These are phyloP conservation scores for Fusarium compactum DNA, from an alignment of 2,329 filamentous ascomycete species.

Conservation along the genomic window DNA sequence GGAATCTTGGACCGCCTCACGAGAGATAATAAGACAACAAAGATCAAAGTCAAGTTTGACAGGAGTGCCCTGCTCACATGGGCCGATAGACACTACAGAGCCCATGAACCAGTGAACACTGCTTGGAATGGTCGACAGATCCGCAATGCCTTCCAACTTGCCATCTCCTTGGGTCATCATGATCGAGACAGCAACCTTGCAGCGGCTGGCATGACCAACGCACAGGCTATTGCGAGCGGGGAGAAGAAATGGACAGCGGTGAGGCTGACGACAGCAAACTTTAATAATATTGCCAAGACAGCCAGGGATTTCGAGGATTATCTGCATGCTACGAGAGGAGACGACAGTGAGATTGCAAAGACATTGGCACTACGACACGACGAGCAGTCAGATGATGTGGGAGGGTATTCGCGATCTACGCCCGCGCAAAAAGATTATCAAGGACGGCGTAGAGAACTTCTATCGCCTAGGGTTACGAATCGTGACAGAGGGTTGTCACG, in stretches of 20 bases:
- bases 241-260: conserved; percentile 6
- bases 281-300: conserved; percentile 5
- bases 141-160: conserved; percentile 19
- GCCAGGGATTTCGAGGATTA: conserved; percentile 5
- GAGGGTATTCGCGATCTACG: background rate
- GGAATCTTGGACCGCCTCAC: no score
- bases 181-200: conserved; percentile 2
- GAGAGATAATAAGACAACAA: no score
- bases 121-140: conserved; percentile 24
- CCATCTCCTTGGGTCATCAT: conserved; percentile 11
- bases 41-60: no score
- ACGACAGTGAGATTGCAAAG: background rate
- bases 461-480: background rate
- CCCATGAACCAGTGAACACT: background rate
- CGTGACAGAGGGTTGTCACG: background rate
- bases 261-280: conserved; percentile 6
- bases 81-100: no score
- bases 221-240: background rate
- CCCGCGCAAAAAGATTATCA: background rate
- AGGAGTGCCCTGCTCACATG: no score
- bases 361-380: background rate
- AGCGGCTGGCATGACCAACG: background rate
- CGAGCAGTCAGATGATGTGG: background rate
- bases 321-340: background rate
- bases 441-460: background rate